Percentiles rank a stretch among this genome's conserved stretches.
phyloP scores from a whole-genome alignment of 176 grass and related monocot genomes.

The Oryza meridionalis region DNA sequence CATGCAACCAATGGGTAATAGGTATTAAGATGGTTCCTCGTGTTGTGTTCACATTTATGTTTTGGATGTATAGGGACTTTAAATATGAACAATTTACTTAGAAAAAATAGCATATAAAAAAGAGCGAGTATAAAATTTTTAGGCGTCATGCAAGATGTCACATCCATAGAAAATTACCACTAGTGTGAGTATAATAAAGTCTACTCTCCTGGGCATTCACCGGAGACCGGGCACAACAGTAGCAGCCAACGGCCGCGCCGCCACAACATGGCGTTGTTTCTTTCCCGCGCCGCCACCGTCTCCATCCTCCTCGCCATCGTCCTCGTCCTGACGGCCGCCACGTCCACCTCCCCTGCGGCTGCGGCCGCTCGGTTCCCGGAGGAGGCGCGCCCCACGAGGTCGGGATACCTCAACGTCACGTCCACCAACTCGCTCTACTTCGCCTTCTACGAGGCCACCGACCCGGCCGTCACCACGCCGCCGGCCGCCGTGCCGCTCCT shows the following conservation, averaged over 20 bases:
- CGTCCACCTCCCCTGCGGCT: not conserved
- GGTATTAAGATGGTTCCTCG: no score
- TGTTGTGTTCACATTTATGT: no score
- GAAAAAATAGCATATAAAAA: no score
- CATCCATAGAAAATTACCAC: not conserved
- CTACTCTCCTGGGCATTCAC: not conserved
- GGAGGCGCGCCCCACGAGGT: slow-evolving; percentile 56
- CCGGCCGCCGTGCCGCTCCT: slow-evolving; percentile 50
- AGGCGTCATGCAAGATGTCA: slow-evolving; percentile 28
- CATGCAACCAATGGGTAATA: no score
- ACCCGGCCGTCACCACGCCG: slow-evolving; percentile 44
- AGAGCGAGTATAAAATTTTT: no score
- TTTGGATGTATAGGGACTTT: no score
- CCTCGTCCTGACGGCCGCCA: not conserved
- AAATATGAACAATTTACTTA: no score
- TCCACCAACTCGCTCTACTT: slow-evolving; percentile 43
- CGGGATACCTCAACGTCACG: slow-evolving; percentile 53
- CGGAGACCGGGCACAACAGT: not conserved
- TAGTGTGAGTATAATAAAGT: not conserved
- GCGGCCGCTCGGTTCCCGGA: slow-evolving; percentile 33
- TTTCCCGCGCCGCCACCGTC: not conserved
- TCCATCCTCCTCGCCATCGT: not conserved
- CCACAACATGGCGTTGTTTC: slow-evolving; percentile 13
- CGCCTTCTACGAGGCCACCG: slow-evolving; percentile 72
- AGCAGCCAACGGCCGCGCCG: not conserved